Evolutionary conservation across 495 filamentous ascomycete genomes (phyloP).

Genomic region (Lophiotrema nucula): DNA sequence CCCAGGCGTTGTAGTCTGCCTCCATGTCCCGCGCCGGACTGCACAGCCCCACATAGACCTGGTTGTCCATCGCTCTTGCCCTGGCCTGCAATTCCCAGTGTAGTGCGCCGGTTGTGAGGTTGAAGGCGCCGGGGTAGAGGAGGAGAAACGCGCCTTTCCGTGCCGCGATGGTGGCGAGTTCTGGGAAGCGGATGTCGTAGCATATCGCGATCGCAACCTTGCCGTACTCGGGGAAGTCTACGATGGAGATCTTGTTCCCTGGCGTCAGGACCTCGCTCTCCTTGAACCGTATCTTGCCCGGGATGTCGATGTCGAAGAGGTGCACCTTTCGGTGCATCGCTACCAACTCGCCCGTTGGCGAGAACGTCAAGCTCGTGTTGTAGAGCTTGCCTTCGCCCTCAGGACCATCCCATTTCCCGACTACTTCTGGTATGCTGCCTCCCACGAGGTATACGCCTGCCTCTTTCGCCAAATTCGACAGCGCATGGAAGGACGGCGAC

Average conservation of each 20-base stretch:
- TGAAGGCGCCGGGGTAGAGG: conserved; percentile 94
- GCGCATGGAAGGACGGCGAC: conserved; percentile 79
- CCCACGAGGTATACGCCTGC: conserved; percentile 77
- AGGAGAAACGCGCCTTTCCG: conserved; percentile 78
- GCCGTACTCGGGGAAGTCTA: conserved; percentile 84
- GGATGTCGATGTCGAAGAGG: conserved; percentile 99
- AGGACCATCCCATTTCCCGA: too few relatives aligned
- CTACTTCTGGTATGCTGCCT: conserved; percentile 85
- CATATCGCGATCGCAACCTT: conserved; percentile 85
- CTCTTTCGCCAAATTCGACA: conserved; percentile 73
- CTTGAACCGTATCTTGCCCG: conserved; percentile 85
- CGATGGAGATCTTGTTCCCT: conserved; percentile 74
- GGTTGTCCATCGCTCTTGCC: conserved; percentile 89
- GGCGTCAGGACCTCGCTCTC: conserved; percentile 87
- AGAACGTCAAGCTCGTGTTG: conserved; percentile 87
- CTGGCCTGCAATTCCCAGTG: conserved; percentile 86
- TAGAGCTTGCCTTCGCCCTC: conserved; percentile 56
- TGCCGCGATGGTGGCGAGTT: conserved; percentile 87
- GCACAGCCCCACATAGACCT: conserved; percentile 90
- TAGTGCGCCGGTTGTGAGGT: conserved; percentile 83
- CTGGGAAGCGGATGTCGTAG: conserved; percentile 96
- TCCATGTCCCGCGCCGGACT: conserved; percentile 79
- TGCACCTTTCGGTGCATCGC: conserved; percentile 91
- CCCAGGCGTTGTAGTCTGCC: conserved; percentile 84
- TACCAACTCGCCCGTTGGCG: conserved; percentile 70